A percentile compares a stretch with the other conserved stretches of the same genome.
These are phyloP conservation scores for Aureobasidium vineae DNA, from an alignment of 2,329 filamentous ascomycete genomes.

Conservation along the genomic window DNA sequence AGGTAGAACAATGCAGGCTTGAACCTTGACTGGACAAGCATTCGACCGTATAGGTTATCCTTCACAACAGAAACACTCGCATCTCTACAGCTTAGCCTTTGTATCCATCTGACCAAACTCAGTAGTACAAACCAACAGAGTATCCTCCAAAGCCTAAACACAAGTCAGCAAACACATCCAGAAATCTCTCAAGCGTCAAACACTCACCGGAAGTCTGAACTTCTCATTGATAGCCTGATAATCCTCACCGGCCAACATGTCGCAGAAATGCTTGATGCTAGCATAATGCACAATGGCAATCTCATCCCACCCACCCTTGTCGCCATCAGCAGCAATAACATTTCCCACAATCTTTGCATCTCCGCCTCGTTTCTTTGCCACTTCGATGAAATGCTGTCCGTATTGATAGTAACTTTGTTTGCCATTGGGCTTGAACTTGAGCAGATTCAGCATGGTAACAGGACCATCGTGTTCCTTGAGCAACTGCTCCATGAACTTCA, in stretches of 20 bases:
- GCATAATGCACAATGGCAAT: slow-evolving; percentile 65
- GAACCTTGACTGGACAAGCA: background rate
- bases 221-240: slow-evolving; percentile 59
- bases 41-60: background rate
- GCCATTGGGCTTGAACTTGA: slow-evolving; percentile 54
- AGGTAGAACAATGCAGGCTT: background rate
- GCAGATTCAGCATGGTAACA: slow-evolving; percentile 63
- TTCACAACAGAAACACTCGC: background rate
- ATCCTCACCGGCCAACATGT: slow-evolving; percentile 58
- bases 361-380: slow-evolving; percentile 48
- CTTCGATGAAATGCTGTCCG: slow-evolving; percentile 42
- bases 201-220: slow-evolving; percentile 49
- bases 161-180: background rate
- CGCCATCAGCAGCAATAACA: slow-evolving; percentile 43
- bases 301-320: slow-evolving; percentile 55
- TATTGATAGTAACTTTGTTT: slow-evolving; percentile 58
- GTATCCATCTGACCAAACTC: slow-evolving; percentile 31
- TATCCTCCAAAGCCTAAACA: slow-evolving; percentile 35
- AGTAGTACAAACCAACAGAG: slow-evolving; percentile 41
- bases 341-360: slow-evolving; percentile 62
- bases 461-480: slow-evolving; percentile 39
- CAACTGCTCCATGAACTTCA: slow-evolving; percentile 50
- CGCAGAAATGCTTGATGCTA: slow-evolving; percentile 59
- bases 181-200: no score
- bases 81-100: slow-evolving; percentile 14